phyloP scores from a whole-genome alignment of 371 early-diverging fungal species.

The Conidiobolus incongruus region DNA sequence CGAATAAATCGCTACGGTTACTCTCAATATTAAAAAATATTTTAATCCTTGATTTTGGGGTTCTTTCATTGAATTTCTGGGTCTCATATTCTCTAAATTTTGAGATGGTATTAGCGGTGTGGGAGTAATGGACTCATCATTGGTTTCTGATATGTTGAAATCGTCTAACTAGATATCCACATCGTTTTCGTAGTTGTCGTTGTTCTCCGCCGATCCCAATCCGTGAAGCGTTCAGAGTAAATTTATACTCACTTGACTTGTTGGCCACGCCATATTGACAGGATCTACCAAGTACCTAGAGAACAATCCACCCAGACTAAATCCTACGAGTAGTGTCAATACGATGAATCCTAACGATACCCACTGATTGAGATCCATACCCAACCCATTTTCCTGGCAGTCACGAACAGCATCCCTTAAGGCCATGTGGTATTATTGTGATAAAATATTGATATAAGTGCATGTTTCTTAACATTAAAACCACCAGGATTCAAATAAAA shows the following conservation, averaged over 20 bases:
- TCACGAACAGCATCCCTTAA: conserved; percentile 53
- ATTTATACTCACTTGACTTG: conserved; percentile 42
- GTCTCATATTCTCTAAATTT: no score
- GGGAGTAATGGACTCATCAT: no score
- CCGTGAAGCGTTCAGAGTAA: conserved; percentile 52
- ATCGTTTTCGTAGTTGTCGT: conserved; percentile 8
- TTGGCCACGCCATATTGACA: conserved; percentile 71
- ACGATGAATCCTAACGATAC: conserved; percentile 33
- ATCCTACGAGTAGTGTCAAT: conserved; percentile 56
- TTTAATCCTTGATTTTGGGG: neutral
- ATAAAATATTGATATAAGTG: conserved; percentile 34
- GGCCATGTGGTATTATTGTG: conserved; percentile 26
- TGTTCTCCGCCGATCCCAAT: no score
- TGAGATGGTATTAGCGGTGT: no score
- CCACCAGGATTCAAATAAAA: conserved; percentile 41
- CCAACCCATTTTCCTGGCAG: conserved; percentile 37
- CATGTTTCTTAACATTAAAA: conserved; percentile 60
- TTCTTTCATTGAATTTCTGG: no score
- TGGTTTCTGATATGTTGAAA: conserved; percentile 18
- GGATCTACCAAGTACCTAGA: conserved; percentile 59
- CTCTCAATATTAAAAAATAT: neutral
- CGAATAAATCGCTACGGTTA: neutral
- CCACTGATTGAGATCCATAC: conserved; percentile 30
- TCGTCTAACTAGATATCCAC: conserved; percentile 35
- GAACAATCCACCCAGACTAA: conserved; percentile 59